Base-by-base conservation (phyloP, 2,329 filamentous ascomycete genomes). In the Aspergillus sp. region DNA sequence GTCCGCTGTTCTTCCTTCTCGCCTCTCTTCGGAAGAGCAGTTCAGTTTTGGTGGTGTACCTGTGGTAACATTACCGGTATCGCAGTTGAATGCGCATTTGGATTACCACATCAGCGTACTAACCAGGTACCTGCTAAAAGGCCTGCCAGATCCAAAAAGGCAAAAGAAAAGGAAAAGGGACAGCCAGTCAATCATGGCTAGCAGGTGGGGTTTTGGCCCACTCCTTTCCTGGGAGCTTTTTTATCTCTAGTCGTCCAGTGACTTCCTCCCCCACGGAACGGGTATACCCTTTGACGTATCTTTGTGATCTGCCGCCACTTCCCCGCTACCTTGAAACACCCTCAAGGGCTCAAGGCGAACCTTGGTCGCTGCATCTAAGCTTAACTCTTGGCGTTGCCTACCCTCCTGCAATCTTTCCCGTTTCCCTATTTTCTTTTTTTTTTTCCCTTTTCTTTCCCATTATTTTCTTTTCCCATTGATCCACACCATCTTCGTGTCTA, bases 291-390 rank as follows among this genome's bases (percentile, higher is more conserved):
- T 72, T 71, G 70, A 71, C 68, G 67, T 70, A 69, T 66, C 62
- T 66, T 62, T 71, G 65, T 67, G 67, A 72, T 69, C 69, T 63
- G 54, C 62, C 61, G 54, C 62, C 61, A 61, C 61, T 68, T 70
- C 71, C 71, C 72, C 72, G 71, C 72, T 69, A 65, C 69, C 64
- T 68, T 72, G 71, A 71, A 73, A 72, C 70, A 69, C 58, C 47
- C 56, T 61, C 44, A 63, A 63, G 57, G 61, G 65, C 59, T 64
- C 65, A 67, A 63, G 65, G 64, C 66, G 68, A 73, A 73, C 68
- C 70, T 70, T 71, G 66, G 70, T 70, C 62, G 62, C 64, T 68
- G 66, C 64, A 70, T 64, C 66, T 67, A 65, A 68, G 70, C 65
- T 66, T 62, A 65, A 60, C 61, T 64, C 70, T 72, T 69, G 70